Base-by-base conservation (phyloP, 306 rosid species). In the Citrullus amarus region DNA sequence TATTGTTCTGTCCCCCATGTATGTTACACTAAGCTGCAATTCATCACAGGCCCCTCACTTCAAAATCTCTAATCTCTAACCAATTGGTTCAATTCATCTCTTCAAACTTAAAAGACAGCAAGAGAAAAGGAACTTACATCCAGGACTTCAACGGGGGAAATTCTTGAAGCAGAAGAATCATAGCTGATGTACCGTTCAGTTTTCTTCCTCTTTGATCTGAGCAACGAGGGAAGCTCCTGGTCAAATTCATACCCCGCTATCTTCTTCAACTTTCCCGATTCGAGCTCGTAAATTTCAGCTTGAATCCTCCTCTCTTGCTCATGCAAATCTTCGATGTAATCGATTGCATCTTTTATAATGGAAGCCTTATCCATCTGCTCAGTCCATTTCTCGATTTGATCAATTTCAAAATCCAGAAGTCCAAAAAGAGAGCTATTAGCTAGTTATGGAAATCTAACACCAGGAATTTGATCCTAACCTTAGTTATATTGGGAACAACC, bases 281-380 rank as follows among this genome's bases (percentile, higher is more conserved):
- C 97, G 25, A 93, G 91, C 77, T 96, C 91, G 80, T 75, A 83
- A 56, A 96, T 90, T 85, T 96, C 99, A 10, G 90, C 79, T 82
- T 93, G 85, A 10, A 93, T 81, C 16, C 75, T 85, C 87, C 83
- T 87, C 77, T 96, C 98, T 82, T 96, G 93, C 16, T 91, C 94
- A 20, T 90, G 97, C 57, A 96, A 82, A 51, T 87, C 85, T 44
- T 91, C 91, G 69, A 96, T 96, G 57, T 96, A 90, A 44, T 86
- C 93, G 62, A 96, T 96, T 0, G 99, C 99, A 78, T 96, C 99
- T 80, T 90, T 96, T 57, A 96, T 88, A 34, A 96, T 91, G 0
- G 99, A 96, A 82, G 98, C 99, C 84, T 96, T 96, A 62, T 96
- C 99, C 99, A 96, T 96, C 99, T 96, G 62, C 39, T 50, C 60